These are phyloP conservation scores for Blastocrithidia nonstop DNA, from an alignment of 208 protist genomes.

Conservation along the genomic window DNA sequence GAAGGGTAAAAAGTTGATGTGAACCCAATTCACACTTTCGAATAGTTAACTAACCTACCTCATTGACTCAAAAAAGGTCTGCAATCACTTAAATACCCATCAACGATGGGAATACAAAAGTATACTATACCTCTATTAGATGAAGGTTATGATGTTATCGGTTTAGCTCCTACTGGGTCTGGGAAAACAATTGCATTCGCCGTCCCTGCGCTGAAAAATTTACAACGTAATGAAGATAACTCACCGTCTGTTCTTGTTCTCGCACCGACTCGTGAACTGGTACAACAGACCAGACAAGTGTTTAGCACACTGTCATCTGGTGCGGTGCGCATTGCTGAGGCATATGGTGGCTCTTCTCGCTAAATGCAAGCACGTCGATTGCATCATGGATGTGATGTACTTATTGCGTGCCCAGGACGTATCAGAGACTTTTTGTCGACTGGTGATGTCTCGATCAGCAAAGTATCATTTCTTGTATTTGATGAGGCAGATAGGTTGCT, in stretches of 20 bases:
- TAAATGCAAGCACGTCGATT: constrained; percentile 42
- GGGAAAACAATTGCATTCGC: constrained; percentile 99
- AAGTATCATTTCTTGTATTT: constrained; percentile 94
- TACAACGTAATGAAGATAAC: constrained; percentile 23
- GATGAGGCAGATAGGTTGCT: constrained; percentile 98
- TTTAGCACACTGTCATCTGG: constrained; percentile 45
- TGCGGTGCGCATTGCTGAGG: constrained; percentile 49
- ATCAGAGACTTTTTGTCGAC: constrained; percentile 91
- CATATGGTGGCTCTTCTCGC: constrained; percentile 62
- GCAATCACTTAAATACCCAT: constrained; percentile 24
- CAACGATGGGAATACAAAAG: constrained; percentile 76
- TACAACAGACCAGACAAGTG: constrained; percentile 96
- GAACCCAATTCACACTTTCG: constrained; percentile 42
- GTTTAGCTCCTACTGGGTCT: constrained; percentile 92
- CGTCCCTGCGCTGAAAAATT: constrained; percentile 80
- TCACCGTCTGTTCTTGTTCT: constrained; percentile 91
- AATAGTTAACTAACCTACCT: constrained; percentile 30
- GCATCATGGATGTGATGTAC: constrained; percentile 60
- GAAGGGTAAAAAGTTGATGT: constrained; percentile 27
- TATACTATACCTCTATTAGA: constrained; percentile 79
- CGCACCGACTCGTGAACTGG: constrained; percentile 96
- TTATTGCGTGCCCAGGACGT: constrained; percentile 98
- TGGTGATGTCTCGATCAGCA: constrained; percentile 71
- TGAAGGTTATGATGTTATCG: constrained; percentile 90
- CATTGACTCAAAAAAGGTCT: constrained; percentile 52